Percentiles rank a stretch among this genome's conserved stretches.
These are phyloP conservation scores for Glycine latifolia DNA, from an alignment of 306 rosid species.

Conservation along the genomic window DNA sequence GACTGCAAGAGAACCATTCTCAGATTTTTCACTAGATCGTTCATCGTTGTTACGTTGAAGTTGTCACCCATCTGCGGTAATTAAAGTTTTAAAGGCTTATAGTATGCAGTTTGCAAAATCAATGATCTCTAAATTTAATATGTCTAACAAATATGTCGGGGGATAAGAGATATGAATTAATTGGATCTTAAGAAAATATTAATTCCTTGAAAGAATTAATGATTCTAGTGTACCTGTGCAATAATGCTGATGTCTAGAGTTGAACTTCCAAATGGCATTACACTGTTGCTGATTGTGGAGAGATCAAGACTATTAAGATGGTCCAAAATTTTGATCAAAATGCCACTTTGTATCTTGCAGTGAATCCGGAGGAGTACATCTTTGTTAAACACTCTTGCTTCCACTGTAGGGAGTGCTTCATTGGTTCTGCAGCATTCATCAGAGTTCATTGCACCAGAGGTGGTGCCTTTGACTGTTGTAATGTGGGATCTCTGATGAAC, in stretches of 20 bases:
- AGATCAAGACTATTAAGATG: conserved; percentile 38
- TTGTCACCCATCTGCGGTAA: conserved; percentile 45
- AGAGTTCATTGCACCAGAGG: conserved; percentile 2
- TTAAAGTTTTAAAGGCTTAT: conserved; percentile 4
- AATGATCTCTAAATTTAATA: not conserved
- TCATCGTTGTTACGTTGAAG: conserved; percentile 29
- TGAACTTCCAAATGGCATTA: conserved; percentile 48
- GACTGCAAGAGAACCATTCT: conserved; percentile 40
- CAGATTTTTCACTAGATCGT: conserved; percentile 48
- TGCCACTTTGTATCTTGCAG: conserved; percentile 37
- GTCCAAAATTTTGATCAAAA: conserved; percentile 37
- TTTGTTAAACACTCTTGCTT: conserved; percentile 43
- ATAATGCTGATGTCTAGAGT: conserved; percentile 46
- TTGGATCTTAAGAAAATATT: not conserved
- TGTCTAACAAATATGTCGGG: not conserved
- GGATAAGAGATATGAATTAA: not conserved
- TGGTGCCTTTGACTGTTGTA: not conserved
- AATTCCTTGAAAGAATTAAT: not conserved
- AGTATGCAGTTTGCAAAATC: not conserved
- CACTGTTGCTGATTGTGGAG: conserved; percentile 42
- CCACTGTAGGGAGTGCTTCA: conserved; percentile 44
- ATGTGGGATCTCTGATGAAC: conserved; percentile 26
- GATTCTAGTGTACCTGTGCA: conserved; percentile 41
- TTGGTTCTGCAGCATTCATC: conserved; percentile 31
- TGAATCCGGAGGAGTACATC: conserved; percentile 46